Evolutionary conservation across 176 grass and related monocot genomes (phyloP), one percentile per base, ranked within the genome.

Genomic region (Metroxylon sagu): DNA sequence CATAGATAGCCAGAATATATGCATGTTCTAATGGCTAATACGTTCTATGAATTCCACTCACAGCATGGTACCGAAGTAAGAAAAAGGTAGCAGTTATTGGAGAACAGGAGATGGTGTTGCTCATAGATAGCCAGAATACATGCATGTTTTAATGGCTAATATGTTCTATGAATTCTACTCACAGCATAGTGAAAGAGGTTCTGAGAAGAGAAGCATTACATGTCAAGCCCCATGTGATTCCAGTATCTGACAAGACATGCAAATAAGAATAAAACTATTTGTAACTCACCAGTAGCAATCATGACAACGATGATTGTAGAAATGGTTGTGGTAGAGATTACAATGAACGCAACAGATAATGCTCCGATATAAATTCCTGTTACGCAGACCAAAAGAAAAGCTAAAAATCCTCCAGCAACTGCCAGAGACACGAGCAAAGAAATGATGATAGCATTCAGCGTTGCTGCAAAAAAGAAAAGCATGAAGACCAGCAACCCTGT

Each of bases 381-480:
- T 35, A 87, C 43, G 68, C 80, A 56, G 1, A 78, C 66, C 14
- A 85, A 77, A 25, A 87, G 72, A 39, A 86, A 25, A 16, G 82
- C 79, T 28, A 95, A 25, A 73, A 81, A 86, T 4, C 79, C 85
- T 57, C 85, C 82, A 30, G 80, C 54, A 23, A 72, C 81, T 16
- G 63, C 70, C 58, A 88, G 59, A 18, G 87, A 88, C 75, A 97
- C 70, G 12, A 91, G 35, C 5, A 88, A 57, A 3, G 92, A 83
- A 7, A 80, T 57, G 39, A 78, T 52, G 30, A 76, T 54, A 59
- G 73, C 80, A 70, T 77, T 85, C 49, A 83, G 71, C 49, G 84
- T 52, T 23, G 75, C 77, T 14, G 66, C 59, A 0, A 57, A 69
- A 39, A 91, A 55, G 66, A 97, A 68, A 43, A 69, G 48, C 14